These are phyloP conservation scores for Serendipita sp. DNA, from an alignment of 768 basidiomycete species.

Conservation along the genomic window DNA sequence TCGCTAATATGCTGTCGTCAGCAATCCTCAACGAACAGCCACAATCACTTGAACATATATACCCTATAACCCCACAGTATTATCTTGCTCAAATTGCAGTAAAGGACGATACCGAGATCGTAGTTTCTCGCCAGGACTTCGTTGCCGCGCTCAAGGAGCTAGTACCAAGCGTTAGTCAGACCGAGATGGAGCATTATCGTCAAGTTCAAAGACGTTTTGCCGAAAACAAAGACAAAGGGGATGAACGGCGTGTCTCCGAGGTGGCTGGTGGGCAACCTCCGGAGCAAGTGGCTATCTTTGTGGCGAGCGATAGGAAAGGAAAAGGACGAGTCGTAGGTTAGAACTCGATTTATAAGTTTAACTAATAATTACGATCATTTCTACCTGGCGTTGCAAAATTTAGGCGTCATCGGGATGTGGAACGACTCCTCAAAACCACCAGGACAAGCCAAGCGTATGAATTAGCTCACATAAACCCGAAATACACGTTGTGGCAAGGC, in stretches of 20 bases:
- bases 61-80: conserved; percentile 73
- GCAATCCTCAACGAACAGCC: conserved; percentile 30
- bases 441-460: too few species aligned
- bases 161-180: conserved; percentile 65
- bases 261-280: background rate
- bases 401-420: too few species aligned
- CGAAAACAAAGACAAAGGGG: conserved; percentile 11
- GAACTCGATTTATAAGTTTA: background rate
- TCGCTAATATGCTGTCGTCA: conserved; percentile 5
- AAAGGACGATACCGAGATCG: conserved; percentile 49
- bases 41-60: conserved; percentile 31
- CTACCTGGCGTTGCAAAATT: too few species aligned
- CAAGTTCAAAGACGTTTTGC: conserved; percentile 57
- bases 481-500: too few species aligned
- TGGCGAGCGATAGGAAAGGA: background rate
- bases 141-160: conserved; percentile 49
- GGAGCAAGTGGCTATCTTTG: background rate
- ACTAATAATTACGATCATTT: background rate
- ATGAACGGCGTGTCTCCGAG: background rate
- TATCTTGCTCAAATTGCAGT: conserved; percentile 72
- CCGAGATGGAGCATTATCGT: conserved; percentile 74
- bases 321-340: background rate
- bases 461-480: too few species aligned
- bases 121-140: conserved; percentile 68
- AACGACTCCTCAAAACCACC: too few species aligned